Evolutionary conservation across 768 basidiomycete genomes (phyloP).

Genomic region (Pleurotus giganteus): DNA sequence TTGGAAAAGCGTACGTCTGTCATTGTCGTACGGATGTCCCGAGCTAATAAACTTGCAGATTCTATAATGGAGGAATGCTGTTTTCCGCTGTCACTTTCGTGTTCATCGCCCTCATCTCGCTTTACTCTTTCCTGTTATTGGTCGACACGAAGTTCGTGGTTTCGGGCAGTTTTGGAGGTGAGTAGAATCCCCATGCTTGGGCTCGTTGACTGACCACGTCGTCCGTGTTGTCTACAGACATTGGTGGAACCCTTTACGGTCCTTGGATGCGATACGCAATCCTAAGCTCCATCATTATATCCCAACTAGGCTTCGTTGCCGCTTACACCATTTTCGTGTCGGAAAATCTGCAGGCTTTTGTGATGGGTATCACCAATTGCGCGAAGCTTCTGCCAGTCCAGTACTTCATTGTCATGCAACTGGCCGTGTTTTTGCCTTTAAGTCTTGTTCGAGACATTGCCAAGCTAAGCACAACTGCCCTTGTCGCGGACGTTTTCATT

Average conservation of each 20-base stretch:
- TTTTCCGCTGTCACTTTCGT: slow-evolving; percentile 81
- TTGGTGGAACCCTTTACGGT: slow-evolving; percentile 90
- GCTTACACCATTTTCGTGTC: slow-evolving; percentile 98
- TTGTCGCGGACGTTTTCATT: slow-evolving; percentile 95
- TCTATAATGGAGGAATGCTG: slow-evolving; percentile 92
- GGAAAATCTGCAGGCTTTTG: slow-evolving; percentile 85
- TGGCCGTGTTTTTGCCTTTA: slow-evolving; percentile 86
- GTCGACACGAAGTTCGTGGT: slow-evolving; percentile 86
- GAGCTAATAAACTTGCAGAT: slow-evolving; percentile 42
- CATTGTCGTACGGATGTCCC: background rate
- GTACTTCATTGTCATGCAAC: slow-evolving; percentile 81
- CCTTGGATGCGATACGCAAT: slow-evolving; percentile 91
- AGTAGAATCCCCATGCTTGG: slow-evolving; percentile 15
- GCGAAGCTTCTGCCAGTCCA: slow-evolving; percentile 60
- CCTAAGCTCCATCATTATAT: slow-evolving; percentile 81
- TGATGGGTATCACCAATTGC: slow-evolving; percentile 79
- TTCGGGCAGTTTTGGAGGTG: slow-evolving; percentile 91
- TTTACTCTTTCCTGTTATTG: slow-evolving; percentile 92
- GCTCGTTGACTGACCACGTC: background rate
- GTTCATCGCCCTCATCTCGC: slow-evolving; percentile 80
- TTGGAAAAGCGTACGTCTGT: slow-evolving; percentile 82
- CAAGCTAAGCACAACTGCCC: slow-evolving; percentile 87
- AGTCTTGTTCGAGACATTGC: slow-evolving; percentile 92
- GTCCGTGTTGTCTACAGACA: slow-evolving; percentile 50
- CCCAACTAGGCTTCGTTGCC: slow-evolving; percentile 84